Evolutionary conservation across 2,329 filamentous ascomycete species (phyloP), one percentile per base, ranked within the genome.

Genomic region (Cytospora piceicola): DNA sequence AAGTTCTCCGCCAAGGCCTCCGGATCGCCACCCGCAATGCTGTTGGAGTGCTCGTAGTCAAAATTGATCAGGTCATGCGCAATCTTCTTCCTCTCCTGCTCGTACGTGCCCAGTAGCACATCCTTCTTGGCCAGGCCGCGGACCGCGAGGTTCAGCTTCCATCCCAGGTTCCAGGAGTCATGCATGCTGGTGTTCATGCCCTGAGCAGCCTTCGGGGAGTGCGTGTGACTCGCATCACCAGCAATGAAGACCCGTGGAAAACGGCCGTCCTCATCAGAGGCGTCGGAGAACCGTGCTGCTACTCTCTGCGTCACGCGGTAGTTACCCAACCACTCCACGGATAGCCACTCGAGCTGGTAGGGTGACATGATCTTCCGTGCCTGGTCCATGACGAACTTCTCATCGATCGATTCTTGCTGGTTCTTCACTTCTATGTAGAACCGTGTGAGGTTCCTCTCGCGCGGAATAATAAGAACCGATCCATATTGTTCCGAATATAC

Each of bases 281-380:
- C 80, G 71, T 90, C 86, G 69, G 86, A 84, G 77, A 93, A 93
- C 56, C 85, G 83, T 69, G 86, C 86, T 3, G 90, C 90, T 24
- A 93, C 83, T 27, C 90, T 85, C 77, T 91, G 89, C 11, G 88
- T 87, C 65, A 91, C 88, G 70, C 88, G 83, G 73, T 91, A 92
- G 51, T 87, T 86, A 46, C 88, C 89, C 77, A 91, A 92, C 88
- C 89, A 92, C 75, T 89, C 79, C 55, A 86, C 80, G 61, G 84
- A 84, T 70, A 82, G 82, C 85, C 86, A 88, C 58, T 83, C 78
- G 32, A 88, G 76, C 58, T 75, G 77, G 71, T 84, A 88, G 1
- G 86, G 86, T 12, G 81, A 79, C 79, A 88, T 84, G 63, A 88
- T 87, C 69, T 84, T 81, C 71, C 80, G 81, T 5, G 88, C 88